Base-by-base conservation (phyloP, 805 yeast genomes). In the Ogataea zsoltii region DNA sequence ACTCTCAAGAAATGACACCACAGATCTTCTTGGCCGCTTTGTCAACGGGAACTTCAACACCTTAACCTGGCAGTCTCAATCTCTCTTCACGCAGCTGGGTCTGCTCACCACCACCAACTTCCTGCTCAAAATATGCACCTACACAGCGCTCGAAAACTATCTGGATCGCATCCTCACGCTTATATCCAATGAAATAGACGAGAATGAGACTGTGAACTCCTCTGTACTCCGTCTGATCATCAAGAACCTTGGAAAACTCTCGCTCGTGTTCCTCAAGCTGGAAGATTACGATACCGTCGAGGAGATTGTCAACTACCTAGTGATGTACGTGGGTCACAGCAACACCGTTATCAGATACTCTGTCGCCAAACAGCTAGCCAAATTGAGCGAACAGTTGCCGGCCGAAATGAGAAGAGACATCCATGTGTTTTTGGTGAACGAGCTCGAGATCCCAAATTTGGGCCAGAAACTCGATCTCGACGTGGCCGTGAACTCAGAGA, bases 361-460 rank as follows among this genome's bases (percentile, higher is more conserved):
- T 1, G 68, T 83, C 28, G 86, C 96, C 0, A 85, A 84, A 58
- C 80, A 83, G 18, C 61, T 85, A 21, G 77, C 85, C 4, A 70
- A 78, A 36, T 58, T 88, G 4, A 59, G 68, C 10, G 41, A 61
- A 0, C 48, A 54, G 5, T 53, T 69, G 13, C 64, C 68, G 1
- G 44, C 50, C 0, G 63, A 63, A 19, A 69, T 72, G 49, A 70
- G 69, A n/a, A 55, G 58, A 6, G 85, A 81, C 44, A 45, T 79
- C 14, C 61, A 71, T 2, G 18, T 31, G 3, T 65, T 58, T 40
- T 45, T 76, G 42, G 13, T 75, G 1, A 42, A 45, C 7, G 68
- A 67, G 44, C 52, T 76, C 37, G 70, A 64, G 3, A 53, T 69
- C 3, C 44, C 54, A 7, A n/a, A 36, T 3, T 17, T 33, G 9